These are phyloP conservation scores for Ustulina deusta DNA, from an alignment of 2,329 filamentous ascomycete genomes.

Conservation along the genomic window DNA sequence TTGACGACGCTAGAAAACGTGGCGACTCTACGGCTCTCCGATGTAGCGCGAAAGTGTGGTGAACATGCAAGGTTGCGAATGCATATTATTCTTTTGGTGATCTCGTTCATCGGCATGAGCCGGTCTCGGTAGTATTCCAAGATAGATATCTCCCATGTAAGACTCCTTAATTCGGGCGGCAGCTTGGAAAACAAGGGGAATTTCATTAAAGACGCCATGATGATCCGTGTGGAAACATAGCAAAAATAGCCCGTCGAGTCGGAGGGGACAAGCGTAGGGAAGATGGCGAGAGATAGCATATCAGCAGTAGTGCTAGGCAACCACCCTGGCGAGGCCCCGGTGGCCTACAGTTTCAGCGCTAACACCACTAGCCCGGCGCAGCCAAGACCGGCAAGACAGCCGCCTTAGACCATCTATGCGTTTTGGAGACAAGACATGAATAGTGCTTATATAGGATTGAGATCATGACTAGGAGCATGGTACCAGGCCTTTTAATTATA, in stretches of 20 bases:
- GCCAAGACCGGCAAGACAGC: not conserved
- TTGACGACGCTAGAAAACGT: not conserved
- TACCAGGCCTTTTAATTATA: too few species aligned
- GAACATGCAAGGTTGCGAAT: not conserved
- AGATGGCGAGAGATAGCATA: too few species aligned
- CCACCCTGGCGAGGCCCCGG: not conserved
- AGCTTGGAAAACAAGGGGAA: not conserved
- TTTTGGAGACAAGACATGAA: too few species aligned
- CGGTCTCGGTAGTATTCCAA: slow-evolving; percentile 9
- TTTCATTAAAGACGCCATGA: not conserved
- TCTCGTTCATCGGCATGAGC: not conserved
- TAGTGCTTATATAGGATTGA: too few species aligned
- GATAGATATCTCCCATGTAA: not conserved
- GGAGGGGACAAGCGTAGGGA: too few species aligned
- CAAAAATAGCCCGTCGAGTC: too few species aligned
- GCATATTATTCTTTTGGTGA: not conserved
- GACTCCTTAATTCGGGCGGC: not conserved
- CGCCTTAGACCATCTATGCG: too few species aligned
- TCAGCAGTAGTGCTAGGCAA: too few species aligned
- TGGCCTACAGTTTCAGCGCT: slow-evolving; percentile 1
- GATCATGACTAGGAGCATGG: too few species aligned
- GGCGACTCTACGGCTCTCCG: slow-evolving; percentile 7
- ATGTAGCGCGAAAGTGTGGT: slow-evolving; percentile 7
- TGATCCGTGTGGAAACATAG: too few species aligned
- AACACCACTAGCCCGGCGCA: not conserved